Percentiles rank a stretch among this genome's conserved stretches.
These are phyloP conservation scores for Dictyostelium discoideum DNA, from an alignment of 78 protist species.

Conservation along the genomic window DNA sequence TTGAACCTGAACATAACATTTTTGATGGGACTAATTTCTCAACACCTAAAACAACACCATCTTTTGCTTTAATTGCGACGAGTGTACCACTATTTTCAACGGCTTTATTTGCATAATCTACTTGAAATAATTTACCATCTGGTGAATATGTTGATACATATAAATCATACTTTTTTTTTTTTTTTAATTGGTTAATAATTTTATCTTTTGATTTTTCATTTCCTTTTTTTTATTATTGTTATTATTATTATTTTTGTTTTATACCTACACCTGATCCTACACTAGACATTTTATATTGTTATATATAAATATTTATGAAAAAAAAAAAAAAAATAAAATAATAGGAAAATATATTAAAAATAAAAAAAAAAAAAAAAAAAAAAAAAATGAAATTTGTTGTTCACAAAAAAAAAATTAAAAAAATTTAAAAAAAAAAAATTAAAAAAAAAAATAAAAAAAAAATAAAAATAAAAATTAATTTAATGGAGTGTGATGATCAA, in stretches of 20 bases:
- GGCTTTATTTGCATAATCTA: slow-evolving; percentile 99
- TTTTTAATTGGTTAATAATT: background rate
- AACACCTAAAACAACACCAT: slow-evolving; percentile 99
- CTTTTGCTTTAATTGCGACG: slow-evolving; percentile 94
- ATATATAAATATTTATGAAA: background rate
- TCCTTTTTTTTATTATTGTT: background rate
- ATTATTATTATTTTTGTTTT: too few relatives aligned
- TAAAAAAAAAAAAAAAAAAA: background rate
- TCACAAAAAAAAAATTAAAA: background rate
- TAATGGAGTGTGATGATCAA: background rate
- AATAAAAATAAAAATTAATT: background rate
- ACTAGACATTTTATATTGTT: slow-evolving; percentile 44
- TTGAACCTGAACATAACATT: slow-evolving; percentile 88
- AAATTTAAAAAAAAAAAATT: background rate
- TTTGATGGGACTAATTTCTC: slow-evolving; percentile 96
- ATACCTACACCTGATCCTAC: slow-evolving; percentile 78
- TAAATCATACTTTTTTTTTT: slow-evolving; percentile 91
- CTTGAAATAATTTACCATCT: slow-evolving; percentile 99
- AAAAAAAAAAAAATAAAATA: background rate
- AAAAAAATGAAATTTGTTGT: background rate
- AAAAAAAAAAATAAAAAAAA: background rate
- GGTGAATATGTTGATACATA: slow-evolving; percentile 97
- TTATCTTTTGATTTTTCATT: background rate
- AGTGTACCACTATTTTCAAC: slow-evolving; percentile 98
- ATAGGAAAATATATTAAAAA: background rate